These are phyloP conservation scores for Diversispora epigaea DNA, from an alignment of 192 early-diverging fungal species.

Conservation along the genomic window DNA sequence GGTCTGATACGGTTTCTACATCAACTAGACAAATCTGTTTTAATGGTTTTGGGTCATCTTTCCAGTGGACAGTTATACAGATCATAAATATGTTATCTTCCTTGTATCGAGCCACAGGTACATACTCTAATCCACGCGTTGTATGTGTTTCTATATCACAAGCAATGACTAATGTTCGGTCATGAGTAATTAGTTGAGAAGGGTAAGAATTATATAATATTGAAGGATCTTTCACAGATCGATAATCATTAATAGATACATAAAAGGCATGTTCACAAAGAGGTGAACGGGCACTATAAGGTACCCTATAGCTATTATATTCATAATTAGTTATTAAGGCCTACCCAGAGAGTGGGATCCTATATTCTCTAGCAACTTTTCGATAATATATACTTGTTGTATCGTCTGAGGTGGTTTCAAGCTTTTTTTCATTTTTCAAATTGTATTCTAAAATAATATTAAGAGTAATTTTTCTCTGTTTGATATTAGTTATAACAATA, in stretches of 20 bases:
- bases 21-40: background rate
- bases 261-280: too few relatives aligned
- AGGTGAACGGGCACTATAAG: too few relatives aligned
- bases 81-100: background rate
- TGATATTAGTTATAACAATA: background rate
- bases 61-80: background rate
- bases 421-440: background rate
- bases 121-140: background rate
- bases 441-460: too few relatives aligned
- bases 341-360: background rate
- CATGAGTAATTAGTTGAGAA: background rate
- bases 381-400: too few relatives aligned
- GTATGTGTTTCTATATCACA: slow-evolving; percentile 1
- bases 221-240: background rate
- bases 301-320: too few relatives aligned
- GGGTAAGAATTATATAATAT: too few relatives aligned
- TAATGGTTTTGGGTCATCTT: background rate
- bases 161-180: slow-evolving; percentile 1
- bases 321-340: too few relatives aligned
- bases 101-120: background rate
- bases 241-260: too few relatives aligned
- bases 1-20: background rate
- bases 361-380: slow-evolving; percentile 15
- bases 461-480: background rate
- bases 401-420: too few relatives aligned